Evolutionary conservation across 768 basidiomycete species (phyloP), one percentile per base, ranked within the genome.

Genomic region (Lyophyllum atratum): DNA sequence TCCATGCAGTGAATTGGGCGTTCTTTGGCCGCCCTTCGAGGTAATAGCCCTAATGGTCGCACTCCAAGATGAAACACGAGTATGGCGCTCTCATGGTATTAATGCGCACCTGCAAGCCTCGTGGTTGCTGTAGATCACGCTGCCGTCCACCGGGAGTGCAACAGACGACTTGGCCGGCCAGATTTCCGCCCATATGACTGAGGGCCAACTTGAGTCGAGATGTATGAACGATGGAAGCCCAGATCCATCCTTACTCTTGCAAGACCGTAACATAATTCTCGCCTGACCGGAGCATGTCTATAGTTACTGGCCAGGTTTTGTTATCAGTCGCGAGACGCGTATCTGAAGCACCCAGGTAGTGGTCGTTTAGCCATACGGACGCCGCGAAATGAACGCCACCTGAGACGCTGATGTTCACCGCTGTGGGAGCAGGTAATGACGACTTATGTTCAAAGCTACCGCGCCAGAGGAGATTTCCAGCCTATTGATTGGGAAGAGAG

Each of bases 151-250:
- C 61, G 8, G 61, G 61, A 7, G 61, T 62, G 37, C 61, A 62
- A 24, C 61, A 62, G 11, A 62, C 61, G 33, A 62, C 34, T n/a
- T 62, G 61, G 9, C 61, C 61, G 14, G 61, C 61, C 19, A 62
- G 54, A n/a, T 62, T 62, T 40, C 58, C 58, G 4, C 61, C 61
- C 61, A 62, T 62, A 48, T 62, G 58, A n/a, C 61, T 62, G 29
- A n/a, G n/a, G n/a, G n/a, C n/a, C 2, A 26, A 50, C 24, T 43
- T 17, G 6, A 10, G 22, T 8, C 11, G 8, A 25, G 3, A 14
- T 58, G 22, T 22, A 40, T 14, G 40, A 9, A 10, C 21, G 26
- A 39, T 2, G 8, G 6, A 52, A 2, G 10, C 25, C 31, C 2
- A 4, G 48, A 17, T n/a, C 8, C 12, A 5, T 3, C 42, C 61